Percentiles rank a stretch among this genome's conserved stretches.
Conservation (phyloP, 2,329 filamentous ascomycete species). For the Mariannaea elegans region DNA sequence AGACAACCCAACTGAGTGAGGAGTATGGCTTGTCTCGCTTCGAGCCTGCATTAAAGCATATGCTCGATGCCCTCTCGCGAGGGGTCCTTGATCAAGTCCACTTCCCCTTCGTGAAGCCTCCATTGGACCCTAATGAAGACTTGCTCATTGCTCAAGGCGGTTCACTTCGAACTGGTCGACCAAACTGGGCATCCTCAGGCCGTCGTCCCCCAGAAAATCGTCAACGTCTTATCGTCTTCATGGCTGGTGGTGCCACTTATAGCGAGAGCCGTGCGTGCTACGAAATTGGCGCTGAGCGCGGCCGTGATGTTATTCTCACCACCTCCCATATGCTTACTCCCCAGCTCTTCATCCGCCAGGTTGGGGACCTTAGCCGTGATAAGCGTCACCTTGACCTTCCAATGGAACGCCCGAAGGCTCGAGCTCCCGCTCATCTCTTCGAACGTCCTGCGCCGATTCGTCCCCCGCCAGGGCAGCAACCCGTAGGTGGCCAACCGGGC, state of each 20-base stretch:
- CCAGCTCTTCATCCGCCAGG: constrained; percentile 80
- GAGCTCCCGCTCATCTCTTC: constrained; percentile 86
- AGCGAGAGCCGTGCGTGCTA: constrained; percentile 91
- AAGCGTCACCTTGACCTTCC: constrained; percentile 82
- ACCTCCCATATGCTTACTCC: constrained; percentile 95
- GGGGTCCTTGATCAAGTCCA: constrained; percentile 71
- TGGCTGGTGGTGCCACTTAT: constrained; percentile 95
- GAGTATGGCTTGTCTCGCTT: constrained; percentile 90
- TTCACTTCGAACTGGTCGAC: constrained; percentile 89
- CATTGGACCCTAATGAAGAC: constrained; percentile 69
- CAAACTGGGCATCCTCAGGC: constrained; percentile 91
- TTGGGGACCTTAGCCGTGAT: constrained; percentile 80
- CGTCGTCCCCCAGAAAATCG: constrained; percentile 78
- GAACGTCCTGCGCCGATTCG: constrained; percentile 71
- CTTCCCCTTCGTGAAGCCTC: constrained; percentile 80
- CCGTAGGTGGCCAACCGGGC: constrained; percentile 25
- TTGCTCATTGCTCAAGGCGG: constrained; percentile 66
- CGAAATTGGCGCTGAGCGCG: constrained; percentile 76
- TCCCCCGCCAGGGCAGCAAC: constrained; percentile 43
- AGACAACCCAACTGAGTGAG: constrained; percentile 66
- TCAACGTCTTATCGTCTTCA: constrained; percentile 91
- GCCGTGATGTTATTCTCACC: constrained; percentile 85
- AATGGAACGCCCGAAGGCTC: constrained; percentile 79
- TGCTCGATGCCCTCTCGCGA: constrained; percentile 78
- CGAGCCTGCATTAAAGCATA: constrained; percentile 80